phyloP scores from a whole-genome alignment of 2,329 filamentous ascomycete genomes.

The Venturiaceae sp. region DNA sequence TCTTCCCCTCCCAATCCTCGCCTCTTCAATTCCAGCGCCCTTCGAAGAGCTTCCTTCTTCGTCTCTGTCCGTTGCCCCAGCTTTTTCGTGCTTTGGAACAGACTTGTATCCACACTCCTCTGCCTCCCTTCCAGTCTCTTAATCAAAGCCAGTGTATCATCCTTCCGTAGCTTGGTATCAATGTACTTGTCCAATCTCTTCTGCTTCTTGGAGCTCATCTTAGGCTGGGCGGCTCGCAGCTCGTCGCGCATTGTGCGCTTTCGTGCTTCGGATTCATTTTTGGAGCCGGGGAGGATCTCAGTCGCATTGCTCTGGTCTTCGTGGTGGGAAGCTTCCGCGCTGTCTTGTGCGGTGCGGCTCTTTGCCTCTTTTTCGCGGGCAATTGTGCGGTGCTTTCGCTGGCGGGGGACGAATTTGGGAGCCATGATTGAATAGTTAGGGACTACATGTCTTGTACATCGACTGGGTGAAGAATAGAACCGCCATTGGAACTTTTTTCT shows the following conservation, averaged over 20 bases:
- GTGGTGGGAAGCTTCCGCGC: not conserved
- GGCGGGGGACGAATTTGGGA: slow-evolving; percentile 25
- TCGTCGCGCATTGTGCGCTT: slow-evolving; percentile 41
- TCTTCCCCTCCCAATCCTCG: slow-evolving; percentile 7
- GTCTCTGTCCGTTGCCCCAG: slow-evolving; percentile 47
- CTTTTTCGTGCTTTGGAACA: slow-evolving; percentile 68
- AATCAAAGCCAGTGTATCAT: slow-evolving; percentile 77
- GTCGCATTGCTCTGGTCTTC: slow-evolving; percentile 42
- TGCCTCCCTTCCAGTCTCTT: slow-evolving; percentile 64
- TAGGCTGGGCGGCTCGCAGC: slow-evolving; percentile 41
- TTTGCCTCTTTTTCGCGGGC: slow-evolving; percentile 48
- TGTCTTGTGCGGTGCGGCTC: not conserved
- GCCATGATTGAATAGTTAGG: not conserved
- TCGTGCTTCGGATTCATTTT: slow-evolving; percentile 43
- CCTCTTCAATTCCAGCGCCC: slow-evolving; percentile 7
- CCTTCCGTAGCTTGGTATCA: slow-evolving; percentile 85
- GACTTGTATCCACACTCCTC: slow-evolving; percentile 65
- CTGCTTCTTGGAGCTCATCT: slow-evolving; percentile 54
- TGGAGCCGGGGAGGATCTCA: slow-evolving; percentile 35
- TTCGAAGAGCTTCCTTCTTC: not conserved
- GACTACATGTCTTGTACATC: not conserved
- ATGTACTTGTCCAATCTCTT: slow-evolving; percentile 62
- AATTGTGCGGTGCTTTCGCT: slow-evolving; percentile 53
- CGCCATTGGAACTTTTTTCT: not conserved
- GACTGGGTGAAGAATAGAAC: not conserved